Percentiles rank a stretch among this genome's conserved stretches.
Conservation (phyloP, 192 early-diverging fungal genomes). For the Podila epigama region DNA sequence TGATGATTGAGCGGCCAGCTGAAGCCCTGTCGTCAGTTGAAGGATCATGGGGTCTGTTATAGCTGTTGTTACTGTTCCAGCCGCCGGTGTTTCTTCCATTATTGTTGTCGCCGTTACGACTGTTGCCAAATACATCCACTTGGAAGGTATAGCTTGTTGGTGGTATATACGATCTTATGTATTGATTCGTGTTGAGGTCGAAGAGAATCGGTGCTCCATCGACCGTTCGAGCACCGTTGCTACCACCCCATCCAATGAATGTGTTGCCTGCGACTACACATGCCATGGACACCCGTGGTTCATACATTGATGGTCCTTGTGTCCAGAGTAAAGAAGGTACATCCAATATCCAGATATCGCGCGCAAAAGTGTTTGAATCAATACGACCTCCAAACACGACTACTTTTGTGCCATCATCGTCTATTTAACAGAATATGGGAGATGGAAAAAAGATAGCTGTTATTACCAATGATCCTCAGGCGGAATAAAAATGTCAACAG, state of each 20-base stretch:
- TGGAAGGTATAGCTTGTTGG: not conserved
- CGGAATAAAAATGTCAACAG: no score
- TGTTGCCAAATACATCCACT: not conserved
- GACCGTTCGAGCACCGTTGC: slow-evolving; percentile 6
- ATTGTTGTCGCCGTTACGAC: not conserved
- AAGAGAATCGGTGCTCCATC: not conserved
- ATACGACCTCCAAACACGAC: slow-evolving; percentile 10
- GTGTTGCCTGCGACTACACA: slow-evolving; percentile 4
- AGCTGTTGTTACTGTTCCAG: not conserved
- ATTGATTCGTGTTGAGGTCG: slow-evolving; percentile 4
- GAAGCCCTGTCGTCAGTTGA: no score
- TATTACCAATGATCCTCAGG: no score
- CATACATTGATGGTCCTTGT: not conserved
- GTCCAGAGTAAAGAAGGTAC: not conserved
- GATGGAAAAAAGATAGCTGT: not conserved
- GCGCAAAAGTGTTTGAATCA: not conserved
- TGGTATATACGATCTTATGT: slow-evolving; percentile 1
- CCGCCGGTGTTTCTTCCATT: no score
- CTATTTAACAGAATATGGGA: not conserved
- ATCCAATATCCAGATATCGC: slow-evolving; percentile 9
- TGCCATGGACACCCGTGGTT: not conserved
- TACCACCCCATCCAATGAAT: slow-evolving; percentile 9
- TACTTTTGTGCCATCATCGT: slow-evolving; percentile 12
- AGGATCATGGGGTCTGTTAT: no score
- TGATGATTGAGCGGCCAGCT: no score